phyloP scores from a whole-genome alignment of 2,329 filamentous ascomycete genomes.

The Chlorencoelia australis region DNA sequence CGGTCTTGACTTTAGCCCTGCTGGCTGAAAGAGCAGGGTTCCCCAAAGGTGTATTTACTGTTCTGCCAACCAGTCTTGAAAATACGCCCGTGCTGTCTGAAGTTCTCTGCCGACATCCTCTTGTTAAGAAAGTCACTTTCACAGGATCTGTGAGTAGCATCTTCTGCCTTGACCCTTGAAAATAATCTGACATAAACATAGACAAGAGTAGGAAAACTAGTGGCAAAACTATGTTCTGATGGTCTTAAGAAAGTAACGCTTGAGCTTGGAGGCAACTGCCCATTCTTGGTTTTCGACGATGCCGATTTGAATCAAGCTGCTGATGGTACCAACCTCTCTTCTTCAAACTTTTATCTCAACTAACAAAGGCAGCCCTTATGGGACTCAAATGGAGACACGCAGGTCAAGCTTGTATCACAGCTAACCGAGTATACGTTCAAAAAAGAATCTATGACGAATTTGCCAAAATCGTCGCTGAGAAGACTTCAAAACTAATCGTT shows the following conservation, averaged over 20 bases:
- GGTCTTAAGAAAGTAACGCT: constrained; percentile 55
- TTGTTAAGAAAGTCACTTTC: constrained; percentile 53
- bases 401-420: constrained; percentile 55
- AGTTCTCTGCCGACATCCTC: constrained; percentile 43
- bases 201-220: constrained; percentile 51
- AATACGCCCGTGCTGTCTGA: constrained; percentile 44
- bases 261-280: constrained; percentile 55
- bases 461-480: constrained; percentile 41
- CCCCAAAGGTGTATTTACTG: constrained; percentile 48
- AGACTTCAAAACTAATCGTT: constrained; percentile 43
- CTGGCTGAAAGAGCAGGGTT: constrained; percentile 46
- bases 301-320: constrained; percentile 49
- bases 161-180: neutral
- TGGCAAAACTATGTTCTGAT: constrained; percentile 48
- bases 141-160: constrained; percentile 41
- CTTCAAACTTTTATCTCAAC: neutral
- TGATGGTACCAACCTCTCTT: constrained; percentile 27
- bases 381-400: constrained; percentile 47
- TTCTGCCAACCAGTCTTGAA: constrained; percentile 48
- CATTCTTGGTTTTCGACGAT: constrained; percentile 55
- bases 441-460: constrained; percentile 51
- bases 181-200: constrained; percentile 6
- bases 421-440: constrained; percentile 57
- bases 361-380: constrained; percentile 28
- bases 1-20: constrained; percentile 42